A percentile compares a stretch with the other conserved stretches of the same genome.
Evolutionary conservation across 2,329 filamentous ascomycete genomes (phyloP).

Genomic region (Zasmidium angulare): DNA sequence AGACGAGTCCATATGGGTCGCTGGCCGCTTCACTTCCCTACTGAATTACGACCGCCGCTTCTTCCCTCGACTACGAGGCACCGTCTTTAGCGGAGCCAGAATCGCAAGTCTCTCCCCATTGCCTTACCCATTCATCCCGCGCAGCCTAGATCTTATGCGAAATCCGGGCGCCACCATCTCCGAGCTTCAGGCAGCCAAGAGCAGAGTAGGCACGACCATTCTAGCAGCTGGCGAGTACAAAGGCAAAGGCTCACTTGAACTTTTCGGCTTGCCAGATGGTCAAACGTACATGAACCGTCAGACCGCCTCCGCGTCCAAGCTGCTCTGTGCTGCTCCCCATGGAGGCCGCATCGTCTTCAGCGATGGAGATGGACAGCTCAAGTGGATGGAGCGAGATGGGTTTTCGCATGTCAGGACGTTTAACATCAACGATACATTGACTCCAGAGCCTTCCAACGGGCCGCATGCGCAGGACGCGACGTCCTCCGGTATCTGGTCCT

Average conservation of each 20-base stretch:
- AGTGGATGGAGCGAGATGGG: conserved; percentile 89
- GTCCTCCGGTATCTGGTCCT: conserved; percentile 27
- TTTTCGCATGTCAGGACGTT: conserved; percentile 54
- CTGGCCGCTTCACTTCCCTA: conserved; percentile 84
- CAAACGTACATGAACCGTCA: conserved; percentile 71
- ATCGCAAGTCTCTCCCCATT: conserved; percentile 72
- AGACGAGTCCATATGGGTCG: conserved; percentile 77
- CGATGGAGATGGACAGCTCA: conserved; percentile 79
- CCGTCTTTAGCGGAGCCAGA: conserved; percentile 79
- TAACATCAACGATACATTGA: conserved; percentile 53
- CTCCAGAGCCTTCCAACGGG: background rate
- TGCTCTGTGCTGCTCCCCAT: conserved; percentile 78
- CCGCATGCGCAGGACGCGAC: conserved; percentile 17
- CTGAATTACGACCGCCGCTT: conserved; percentile 85
- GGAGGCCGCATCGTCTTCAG: conserved; percentile 79
- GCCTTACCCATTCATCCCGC: conserved; percentile 65
- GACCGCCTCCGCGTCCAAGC: conserved; percentile 74
- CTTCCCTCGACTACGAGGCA: conserved; percentile 74
- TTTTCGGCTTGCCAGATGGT: conserved; percentile 63
- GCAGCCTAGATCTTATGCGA: conserved; percentile 60
- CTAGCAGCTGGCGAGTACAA: conserved; percentile 89
- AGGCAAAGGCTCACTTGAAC: conserved; percentile 81
- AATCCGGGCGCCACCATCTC: conserved; percentile 50
- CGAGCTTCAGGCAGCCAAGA: conserved; percentile 56
- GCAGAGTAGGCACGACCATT: conserved; percentile 61